These are phyloP conservation scores for Fragaria nilgerrensis DNA, from an alignment of 306 rosid species.

Conservation along the genomic window DNA sequence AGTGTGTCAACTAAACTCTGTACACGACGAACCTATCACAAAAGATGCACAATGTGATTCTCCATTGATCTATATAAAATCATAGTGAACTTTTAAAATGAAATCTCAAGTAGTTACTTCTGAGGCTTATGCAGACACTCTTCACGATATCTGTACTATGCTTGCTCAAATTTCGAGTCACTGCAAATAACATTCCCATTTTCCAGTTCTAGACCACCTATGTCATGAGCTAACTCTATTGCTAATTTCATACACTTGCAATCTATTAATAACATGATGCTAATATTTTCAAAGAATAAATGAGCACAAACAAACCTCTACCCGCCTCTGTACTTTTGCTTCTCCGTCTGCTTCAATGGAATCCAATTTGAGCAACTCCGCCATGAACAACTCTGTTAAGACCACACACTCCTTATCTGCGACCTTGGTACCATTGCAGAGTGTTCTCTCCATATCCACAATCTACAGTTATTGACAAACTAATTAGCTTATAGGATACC, in stretches of 20 bases:
- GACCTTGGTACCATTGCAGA: slow-evolving; percentile 38
- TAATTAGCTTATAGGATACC: background rate
- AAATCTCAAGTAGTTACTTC: background rate
- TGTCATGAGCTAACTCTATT: background rate
- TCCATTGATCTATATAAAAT: background rate
- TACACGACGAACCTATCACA: slow-evolving; percentile 57
- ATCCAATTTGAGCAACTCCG: slow-evolving; percentile 67
- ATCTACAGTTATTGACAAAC: slow-evolving; percentile 35
- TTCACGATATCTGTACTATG: background rate
- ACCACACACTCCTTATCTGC: slow-evolving; percentile 45
- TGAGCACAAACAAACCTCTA: slow-evolving; percentile 49
- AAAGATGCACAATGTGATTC: slow-evolving; percentile 2
- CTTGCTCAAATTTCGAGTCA: background rate
- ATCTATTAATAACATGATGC: background rate
- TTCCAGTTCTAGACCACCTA: background rate
- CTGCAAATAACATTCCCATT: background rate
- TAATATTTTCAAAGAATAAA: background rate
- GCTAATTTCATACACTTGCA: background rate
- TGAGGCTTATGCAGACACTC: background rate
- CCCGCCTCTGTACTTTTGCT: slow-evolving; percentile 55
- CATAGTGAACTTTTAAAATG: background rate
- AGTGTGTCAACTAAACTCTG: slow-evolving; percentile 56
- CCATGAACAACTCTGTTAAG: slow-evolving; percentile 60
- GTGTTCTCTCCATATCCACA: slow-evolving; percentile 39
- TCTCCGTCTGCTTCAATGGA: slow-evolving; percentile 58